Percentiles rank a stretch among this genome's conserved stretches.
Conservation (phyloP, 2,329 filamentous ascomycete genomes). For the Chrysoporthe cubensis region DNA sequence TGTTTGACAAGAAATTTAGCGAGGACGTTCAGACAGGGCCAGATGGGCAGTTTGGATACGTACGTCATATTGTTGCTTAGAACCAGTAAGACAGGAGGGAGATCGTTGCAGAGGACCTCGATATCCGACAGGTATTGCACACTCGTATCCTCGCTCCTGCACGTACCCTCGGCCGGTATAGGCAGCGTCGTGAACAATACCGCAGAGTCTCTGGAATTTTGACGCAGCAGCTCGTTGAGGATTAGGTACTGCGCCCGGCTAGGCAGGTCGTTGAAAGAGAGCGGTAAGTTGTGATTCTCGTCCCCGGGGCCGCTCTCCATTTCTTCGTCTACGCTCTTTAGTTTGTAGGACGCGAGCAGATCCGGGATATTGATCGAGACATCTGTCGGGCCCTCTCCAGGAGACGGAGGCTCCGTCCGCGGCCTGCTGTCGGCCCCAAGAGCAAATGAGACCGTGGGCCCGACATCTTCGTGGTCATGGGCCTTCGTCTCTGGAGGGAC, state of each 20-base stretch:
- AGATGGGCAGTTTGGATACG: neutral
- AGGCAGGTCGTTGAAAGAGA: constrained; percentile 86
- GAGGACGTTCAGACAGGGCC: neutral
- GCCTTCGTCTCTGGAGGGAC: constrained; percentile 65
- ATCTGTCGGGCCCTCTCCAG: constrained; percentile 35
- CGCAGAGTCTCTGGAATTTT: constrained; percentile 70
- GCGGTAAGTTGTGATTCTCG: constrained; percentile 65
- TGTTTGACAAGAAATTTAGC: constrained; percentile 7
- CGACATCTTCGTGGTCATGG: constrained; percentile 56
- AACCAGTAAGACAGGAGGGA: constrained; percentile 78
- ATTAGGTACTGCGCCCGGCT: constrained; percentile 85
- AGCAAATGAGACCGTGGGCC: constrained; percentile 68
- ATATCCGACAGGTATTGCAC: constrained; percentile 76
- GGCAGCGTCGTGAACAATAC: constrained; percentile 85
- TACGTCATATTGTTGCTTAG: constrained; percentile 85
- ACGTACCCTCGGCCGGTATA: constrained; percentile 77
- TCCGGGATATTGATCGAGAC: constrained; percentile 49
- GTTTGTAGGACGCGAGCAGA: constrained; percentile 46
- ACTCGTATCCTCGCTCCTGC: constrained; percentile 69
- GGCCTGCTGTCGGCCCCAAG: constrained; percentile 42
- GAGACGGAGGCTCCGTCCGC: constrained; percentile 52
- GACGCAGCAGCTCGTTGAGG: constrained; percentile 79
- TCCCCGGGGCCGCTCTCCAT: constrained; percentile 48
- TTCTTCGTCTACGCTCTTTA: constrained; percentile 34
- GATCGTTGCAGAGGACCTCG: constrained; percentile 75